Percentiles rank a stretch among this genome's conserved stretches.
Conservation (phyloP, 805 yeast species). For the Candida multigemmis region DNA sequence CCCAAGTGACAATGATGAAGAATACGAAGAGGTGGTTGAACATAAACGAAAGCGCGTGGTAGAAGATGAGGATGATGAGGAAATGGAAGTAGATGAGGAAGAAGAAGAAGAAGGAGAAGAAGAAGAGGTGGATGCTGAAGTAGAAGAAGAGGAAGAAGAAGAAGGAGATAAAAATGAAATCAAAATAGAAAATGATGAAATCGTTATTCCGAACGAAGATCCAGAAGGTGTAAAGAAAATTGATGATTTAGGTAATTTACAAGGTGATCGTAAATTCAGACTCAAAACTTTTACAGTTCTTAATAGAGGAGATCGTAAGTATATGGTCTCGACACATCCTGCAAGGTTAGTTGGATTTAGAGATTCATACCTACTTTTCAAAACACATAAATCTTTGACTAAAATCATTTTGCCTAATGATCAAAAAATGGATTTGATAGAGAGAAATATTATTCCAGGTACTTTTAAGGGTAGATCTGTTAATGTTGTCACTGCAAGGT, state of each 20-base stretch:
- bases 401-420: conserved; percentile 66
- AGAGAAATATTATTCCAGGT: conserved; percentile 73
- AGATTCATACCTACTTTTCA: conserved; percentile 83
- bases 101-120: conserved; percentile 7
- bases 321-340: conserved; percentile 92
- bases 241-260: conserved; percentile 53
- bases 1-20: conserved; percentile 9
- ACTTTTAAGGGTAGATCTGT: conserved; percentile 88
- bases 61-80: conserved; percentile 9
- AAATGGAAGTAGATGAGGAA: conserved; percentile 8
- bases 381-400: conserved; percentile 69
- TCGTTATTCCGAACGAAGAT: conserved; percentile 61
- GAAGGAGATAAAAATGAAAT: conserved; percentile 57
- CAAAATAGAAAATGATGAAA: conserved; percentile 66
- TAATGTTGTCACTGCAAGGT: conserved; percentile 83
- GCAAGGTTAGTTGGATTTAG: conserved; percentile 92
- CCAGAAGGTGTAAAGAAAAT: conserved; percentile 72
- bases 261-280: conserved; percentile 67
- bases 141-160: conserved; percentile 41
- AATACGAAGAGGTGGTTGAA: conserved; percentile 5
- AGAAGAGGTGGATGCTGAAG: conserved; percentile 32
- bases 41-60: conserved; percentile 4
- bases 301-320: conserved; percentile 62
- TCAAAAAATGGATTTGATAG: conserved; percentile 77
- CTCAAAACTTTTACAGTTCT: conserved; percentile 58